Base-by-base conservation (phyloP, 2,329 filamentous ascomycete species). In the Aureobasidium sp. region DNA sequence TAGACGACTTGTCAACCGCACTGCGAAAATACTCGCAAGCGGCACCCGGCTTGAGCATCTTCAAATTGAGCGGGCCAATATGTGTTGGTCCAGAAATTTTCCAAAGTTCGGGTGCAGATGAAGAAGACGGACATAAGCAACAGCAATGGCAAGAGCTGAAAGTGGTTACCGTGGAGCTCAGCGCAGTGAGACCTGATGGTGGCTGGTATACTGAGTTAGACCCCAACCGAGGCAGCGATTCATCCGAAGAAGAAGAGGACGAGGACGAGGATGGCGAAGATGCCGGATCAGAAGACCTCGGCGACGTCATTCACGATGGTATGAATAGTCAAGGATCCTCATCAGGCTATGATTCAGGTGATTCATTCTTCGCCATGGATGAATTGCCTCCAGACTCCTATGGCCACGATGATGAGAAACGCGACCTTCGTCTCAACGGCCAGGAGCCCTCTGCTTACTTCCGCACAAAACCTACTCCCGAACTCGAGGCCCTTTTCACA, bases 181-280 rank as follows among this genome's bases (percentile, higher is more conserved):
- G 58, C 27, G 43, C 43, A 50, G 43, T 61, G 15, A 48, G 58
- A 11, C 58, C 58, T 16, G 58, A 61, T 23, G 58, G 58, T 5
- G 58, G 58, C 42, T 61, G 58, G 58, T 61, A 61, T 18, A 61
- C 31, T 7, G 58, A 61, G 16, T 16, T 61, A 11, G 45, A 61
- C 15, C 43, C 43, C 16, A 18, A 50, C 10, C 58, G 58, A 7
- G 43, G 27, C n/a, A 38, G 18, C n/a, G 58, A 50, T 10, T 38
- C 42, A 5, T 38, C 31, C 31, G 58, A 61, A 27, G 58, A 50
- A n/a, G 58, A 61, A 27, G 56, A 60, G 16, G 56, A 59, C 3
- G 55, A 38, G 15, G 43, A 40, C 7, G n/a, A 27, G 16, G 31
- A 40, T 13, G 53, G 42, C 2, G 53, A 55, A 16, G 38, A 40